Evolutionary conservation across 495 filamentous ascomycete genomes (phyloP).

Genomic region (Penicillium diatomitis): DNA sequence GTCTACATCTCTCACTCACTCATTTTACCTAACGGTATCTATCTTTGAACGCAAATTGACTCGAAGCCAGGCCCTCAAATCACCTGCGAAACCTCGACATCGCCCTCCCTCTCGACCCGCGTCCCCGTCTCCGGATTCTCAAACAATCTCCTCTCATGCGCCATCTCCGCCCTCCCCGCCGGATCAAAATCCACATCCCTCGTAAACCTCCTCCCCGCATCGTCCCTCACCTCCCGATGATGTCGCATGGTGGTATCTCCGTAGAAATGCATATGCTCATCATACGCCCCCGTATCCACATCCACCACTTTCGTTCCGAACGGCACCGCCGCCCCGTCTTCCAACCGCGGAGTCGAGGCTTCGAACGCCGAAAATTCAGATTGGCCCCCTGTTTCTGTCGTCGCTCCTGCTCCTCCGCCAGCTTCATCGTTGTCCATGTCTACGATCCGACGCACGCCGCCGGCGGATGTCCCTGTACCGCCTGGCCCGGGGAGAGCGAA

Average conservation of each 20-base stretch:
- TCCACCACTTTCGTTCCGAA: conserved; percentile 8
- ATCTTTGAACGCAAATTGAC: too few species aligned
- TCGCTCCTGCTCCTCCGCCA: too few species aligned
- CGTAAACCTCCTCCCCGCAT: background rate
- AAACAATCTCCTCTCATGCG: conserved; percentile 7
- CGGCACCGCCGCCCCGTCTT: conserved; percentile 5
- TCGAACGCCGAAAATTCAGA: background rate
- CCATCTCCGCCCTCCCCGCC: conserved; percentile 2
- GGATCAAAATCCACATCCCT: conserved; percentile 8
- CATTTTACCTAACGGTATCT: too few species aligned
- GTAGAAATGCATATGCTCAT: conserved; percentile 11
- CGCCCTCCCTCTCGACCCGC: conserved; percentile 5
- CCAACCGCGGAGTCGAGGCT: conserved; percentile 1
- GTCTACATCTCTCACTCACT: too few species aligned
- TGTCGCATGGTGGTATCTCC: conserved; percentile 1
- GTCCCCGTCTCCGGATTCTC: conserved; percentile 16
- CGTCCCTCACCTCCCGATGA: conserved; percentile 6
- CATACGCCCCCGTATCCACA: conserved; percentile 6
- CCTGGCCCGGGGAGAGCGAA: conserved; percentile 4
- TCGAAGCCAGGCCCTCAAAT: background rate
- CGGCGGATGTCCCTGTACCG: conserved; percentile 9
- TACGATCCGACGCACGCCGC: conserved; percentile 20
- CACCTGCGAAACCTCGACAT: conserved; percentile 14
- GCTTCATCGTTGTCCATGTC: conserved; percentile 17
- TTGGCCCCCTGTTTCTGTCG: background rate